Base-by-base conservation (phyloP, 2,329 filamentous ascomycete genomes). In the Colletotrichum theobromicola region DNA sequence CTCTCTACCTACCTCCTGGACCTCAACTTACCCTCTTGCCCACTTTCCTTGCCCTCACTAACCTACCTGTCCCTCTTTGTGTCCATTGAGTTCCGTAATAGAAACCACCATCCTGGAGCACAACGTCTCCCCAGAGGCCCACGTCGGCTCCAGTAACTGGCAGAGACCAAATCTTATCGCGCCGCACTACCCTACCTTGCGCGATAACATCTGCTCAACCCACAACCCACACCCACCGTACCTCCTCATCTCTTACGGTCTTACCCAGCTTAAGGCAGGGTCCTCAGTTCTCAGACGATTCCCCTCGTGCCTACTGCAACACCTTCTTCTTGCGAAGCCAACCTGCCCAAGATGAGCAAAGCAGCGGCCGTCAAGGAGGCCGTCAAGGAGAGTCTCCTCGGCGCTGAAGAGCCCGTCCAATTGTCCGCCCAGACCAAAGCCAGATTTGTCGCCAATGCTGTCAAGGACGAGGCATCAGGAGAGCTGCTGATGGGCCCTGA, bases 371-470 rank as follows among this genome's bases (percentile, higher is more conserved):
- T 93, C 78, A 93, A 90, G 84, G 93, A 93, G 84, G 89, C 90
- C 76, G 92, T 97, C 83, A 97, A 95, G 87, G 95, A 96, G 87
- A 91, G 90, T 79, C 89, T 98, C 79, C 85, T 97, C 75, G 95
- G 95, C 79, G 82, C 84, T 6, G 85, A 89, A 72, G 86, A 90
- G 78, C 84, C 87, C 10, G 85, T 89, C 34, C 89, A 93, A 83
- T 86, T 96, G 78, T 95, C 95, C 63, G 89, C 91, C 76, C 93
- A 96, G 83, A 93, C 93, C 77, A 94, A 93, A 85, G 88, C 92
- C 72, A 92, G 92, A 76, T 99, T 98, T 85, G 85, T 92, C 79
- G 90, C 90, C 81, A 89, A 96, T 87, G 95, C 97, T 53, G 86
- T 90, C 81, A 94, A 93, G 83, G 95, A 98, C 81, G 88, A 93